Base-by-base conservation (phyloP, 1,284 basidiomycete genomes). In the Violaceomyces palustris region DNA sequence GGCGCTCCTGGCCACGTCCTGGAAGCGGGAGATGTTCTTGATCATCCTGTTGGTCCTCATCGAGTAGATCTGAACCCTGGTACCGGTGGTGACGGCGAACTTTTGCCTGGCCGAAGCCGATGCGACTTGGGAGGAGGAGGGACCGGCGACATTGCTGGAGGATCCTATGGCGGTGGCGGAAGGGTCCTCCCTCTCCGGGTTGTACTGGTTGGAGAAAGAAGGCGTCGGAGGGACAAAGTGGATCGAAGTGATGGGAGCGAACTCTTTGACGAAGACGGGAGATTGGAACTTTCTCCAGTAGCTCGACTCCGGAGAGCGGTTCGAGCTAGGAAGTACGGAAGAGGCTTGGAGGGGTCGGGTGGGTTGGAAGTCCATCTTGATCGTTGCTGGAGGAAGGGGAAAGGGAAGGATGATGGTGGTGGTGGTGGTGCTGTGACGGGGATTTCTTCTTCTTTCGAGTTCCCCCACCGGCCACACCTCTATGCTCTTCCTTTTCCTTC, bases 11-110 rank as follows among this genome's bases (percentile, higher is more conserved):
- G 92, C 92, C 24, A 93, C 86, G 69, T 97, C 93, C 74, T 94
- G 94, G 78, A 98, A 99, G 25, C 94, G 79, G 22, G 90, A 87
- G 50, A 99, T 91, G 0, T 89, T 94, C 78, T 98, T 98, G 14
- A 85, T 87, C 30, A 96, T 84, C 74, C 92, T 90, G 74, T 92
- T 88, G 7, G 92, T 97, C 50, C 88, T 83, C 25, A 91, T 90
- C 14, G 89, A 89, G 75, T 97, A 97, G 70, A 98, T 87, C 74
- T 98, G 88, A 2, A 99, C 85, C 50, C 92, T 80, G 0, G 91
- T 88, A 0, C 90, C 91, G 1, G 91, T 87, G 23, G 91, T 96
- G 38, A 97, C 91, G 14, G 91, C 93, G 78, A 92, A 97, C 65
- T 87, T 80, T 72, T 61, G 56, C 6, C 61, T 55, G 11, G 59